Conservation (phyloP, 2,329 filamentous ascomycete genomes). For the Aspergillus floridensis region DNA sequence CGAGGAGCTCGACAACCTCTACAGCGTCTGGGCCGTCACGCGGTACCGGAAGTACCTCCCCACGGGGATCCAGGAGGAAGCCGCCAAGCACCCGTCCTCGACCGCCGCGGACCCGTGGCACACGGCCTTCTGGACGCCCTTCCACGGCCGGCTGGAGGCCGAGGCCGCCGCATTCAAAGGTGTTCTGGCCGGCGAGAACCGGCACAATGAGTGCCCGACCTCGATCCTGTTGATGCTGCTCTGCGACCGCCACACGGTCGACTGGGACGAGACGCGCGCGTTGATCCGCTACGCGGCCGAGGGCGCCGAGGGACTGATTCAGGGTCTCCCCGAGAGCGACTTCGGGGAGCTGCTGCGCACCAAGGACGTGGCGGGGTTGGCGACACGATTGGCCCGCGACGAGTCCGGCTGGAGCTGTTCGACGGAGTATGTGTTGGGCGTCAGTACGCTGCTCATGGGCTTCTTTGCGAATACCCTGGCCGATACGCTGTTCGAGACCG, state of each 20-base stretch:
- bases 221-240: conserved; percentile 11
- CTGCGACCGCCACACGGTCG: conserved; percentile 12
- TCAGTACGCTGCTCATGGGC: conserved; percentile 11
- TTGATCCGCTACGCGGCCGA: conserved; percentile 5
- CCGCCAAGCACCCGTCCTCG: conserved; percentile 2
- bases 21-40: conserved; percentile 11
- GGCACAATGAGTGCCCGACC: conserved; percentile 13
- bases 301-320: not conserved
- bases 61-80: not conserved
- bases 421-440: conserved; percentile 14
- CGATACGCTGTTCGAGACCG: conserved; percentile 11
- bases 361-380: conserved; percentile 5
- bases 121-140: conserved; percentile 13
- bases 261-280: conserved; percentile 15
- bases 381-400: conserved; percentile 11
- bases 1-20: conserved; percentile 16
- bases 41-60: conserved; percentile 14
- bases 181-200: conserved; percentile 5
- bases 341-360: conserved; percentile 8
- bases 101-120: conserved; percentile 13
- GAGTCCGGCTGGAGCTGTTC: conserved; percentile 11
- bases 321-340: conserved; percentile 7
- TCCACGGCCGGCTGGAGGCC: conserved; percentile 14
- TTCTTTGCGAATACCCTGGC: conserved; percentile 8
- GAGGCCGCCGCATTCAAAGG: conserved; percentile 8